These are phyloP conservation scores for Seiridium unicorne DNA, from an alignment of 2,329 filamentous ascomycete species.

Conservation along the genomic window DNA sequence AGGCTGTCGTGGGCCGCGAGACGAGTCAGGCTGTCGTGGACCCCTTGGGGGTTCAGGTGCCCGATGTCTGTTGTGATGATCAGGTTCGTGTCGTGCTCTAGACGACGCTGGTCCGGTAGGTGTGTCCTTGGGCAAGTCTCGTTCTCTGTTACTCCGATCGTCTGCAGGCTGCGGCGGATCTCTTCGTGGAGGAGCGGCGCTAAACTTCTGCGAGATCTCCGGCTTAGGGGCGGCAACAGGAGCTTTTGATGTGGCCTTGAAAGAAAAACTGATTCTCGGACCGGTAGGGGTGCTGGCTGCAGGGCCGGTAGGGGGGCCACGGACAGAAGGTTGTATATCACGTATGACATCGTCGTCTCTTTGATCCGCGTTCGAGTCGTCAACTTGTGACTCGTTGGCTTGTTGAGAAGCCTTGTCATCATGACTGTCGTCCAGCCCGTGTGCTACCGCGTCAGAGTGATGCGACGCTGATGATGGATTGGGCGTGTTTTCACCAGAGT, in stretches of 20 bases:
- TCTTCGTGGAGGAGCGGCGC: constrained; percentile 56
- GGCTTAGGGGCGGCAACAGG: constrained; percentile 57
- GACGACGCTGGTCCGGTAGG: constrained; percentile 28
- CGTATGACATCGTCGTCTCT: constrained; percentile 35
- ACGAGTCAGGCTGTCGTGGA: constrained; percentile 1
- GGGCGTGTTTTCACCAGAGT: constrained; percentile 30
- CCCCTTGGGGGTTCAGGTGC: constrained; percentile 3
- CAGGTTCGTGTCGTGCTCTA: constrained; percentile 24
- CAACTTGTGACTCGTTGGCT: constrained; percentile 59
- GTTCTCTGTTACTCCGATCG: constrained; percentile 24
- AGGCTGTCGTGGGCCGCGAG: constrained; percentile 12
- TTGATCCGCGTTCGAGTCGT: constrained; percentile 57
- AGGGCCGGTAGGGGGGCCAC: constrained; percentile 53
- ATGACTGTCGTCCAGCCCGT: constrained; percentile 42
- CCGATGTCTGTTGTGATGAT: constrained; percentile 23
- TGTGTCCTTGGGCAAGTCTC: constrained; percentile 6
- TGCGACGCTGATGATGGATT: constrained; percentile 21
- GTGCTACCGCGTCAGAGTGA: constrained; percentile 21
- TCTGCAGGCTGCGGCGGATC: constrained; percentile 37
- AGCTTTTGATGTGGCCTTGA: constrained; percentile 71
- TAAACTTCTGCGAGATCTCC: constrained; percentile 68
- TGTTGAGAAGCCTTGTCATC: constrained; percentile 58
- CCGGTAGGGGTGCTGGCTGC: constrained; percentile 36
- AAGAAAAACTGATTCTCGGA: constrained; percentile 88
- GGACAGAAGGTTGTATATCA: constrained; percentile 54